phyloP scores from a whole-genome alignment of 2,329 filamentous ascomycete species.

The Arthrobotrys megalospora region DNA sequence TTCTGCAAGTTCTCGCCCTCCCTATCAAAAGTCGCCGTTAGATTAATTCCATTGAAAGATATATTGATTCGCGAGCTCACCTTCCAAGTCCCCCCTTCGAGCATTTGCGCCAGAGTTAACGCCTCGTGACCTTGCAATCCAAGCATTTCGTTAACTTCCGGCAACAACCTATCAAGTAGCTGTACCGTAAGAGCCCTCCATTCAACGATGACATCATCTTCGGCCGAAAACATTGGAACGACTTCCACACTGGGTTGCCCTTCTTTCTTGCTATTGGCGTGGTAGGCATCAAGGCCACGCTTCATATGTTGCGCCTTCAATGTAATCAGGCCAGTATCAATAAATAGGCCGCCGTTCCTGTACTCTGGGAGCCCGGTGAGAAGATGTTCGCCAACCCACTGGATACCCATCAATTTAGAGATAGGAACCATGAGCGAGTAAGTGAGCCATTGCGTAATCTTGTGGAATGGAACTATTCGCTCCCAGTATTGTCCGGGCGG shows the following conservation, averaged over 20 bases:
- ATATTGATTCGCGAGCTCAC: slow-evolving; percentile 70
- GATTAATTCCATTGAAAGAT: slow-evolving; percentile 34
- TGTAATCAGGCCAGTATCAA: slow-evolving; percentile 85
- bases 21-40: slow-evolving; percentile 70
- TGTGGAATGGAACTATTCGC: slow-evolving; percentile 90
- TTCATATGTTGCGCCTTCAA: slow-evolving; percentile 80
- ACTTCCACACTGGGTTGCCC: slow-evolving; percentile 81
- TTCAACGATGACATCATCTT: slow-evolving; percentile 84
- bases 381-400: slow-evolving; percentile 84
- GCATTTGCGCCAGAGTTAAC: slow-evolving; percentile 85
- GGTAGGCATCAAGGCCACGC: slow-evolving; percentile 79
- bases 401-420: slow-evolving; percentile 82
- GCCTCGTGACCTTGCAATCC: slow-evolving; percentile 78
- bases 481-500: slow-evolving; percentile 81
- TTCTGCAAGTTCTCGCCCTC: slow-evolving; percentile 94
- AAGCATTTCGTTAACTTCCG: slow-evolving; percentile 78
- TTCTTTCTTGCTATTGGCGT: slow-evolving; percentile 79
- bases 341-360: slow-evolving; percentile 88
- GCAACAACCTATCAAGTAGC: slow-evolving; percentile 79
- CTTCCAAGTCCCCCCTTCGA: slow-evolving; percentile 99
- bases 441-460: slow-evolving; percentile 93
- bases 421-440: slow-evolving; percentile 96
- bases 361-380: slow-evolving; percentile 93
- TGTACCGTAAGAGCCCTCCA: slow-evolving; percentile 83
- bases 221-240: slow-evolving; percentile 79